Evolutionary conservation across 768 basidiomycete species (phyloP), one percentile per base, ranked within the genome.

Genomic region (Lyophyllum shimeji): DNA sequence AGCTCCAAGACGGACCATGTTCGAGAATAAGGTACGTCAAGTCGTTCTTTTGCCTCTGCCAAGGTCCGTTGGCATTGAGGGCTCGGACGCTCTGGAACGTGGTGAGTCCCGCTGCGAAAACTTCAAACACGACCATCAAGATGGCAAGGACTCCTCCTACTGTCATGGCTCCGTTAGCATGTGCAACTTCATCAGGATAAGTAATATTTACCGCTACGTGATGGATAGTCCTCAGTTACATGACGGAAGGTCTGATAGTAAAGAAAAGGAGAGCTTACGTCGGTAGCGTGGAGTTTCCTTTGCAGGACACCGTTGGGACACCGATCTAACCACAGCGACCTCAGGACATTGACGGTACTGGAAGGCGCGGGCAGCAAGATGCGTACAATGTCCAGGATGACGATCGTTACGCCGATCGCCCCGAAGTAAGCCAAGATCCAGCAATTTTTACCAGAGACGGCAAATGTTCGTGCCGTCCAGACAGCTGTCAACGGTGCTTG

Each of bases 41-140:
- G 34, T 17, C 7, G 6, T 58, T 55, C 11, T 57, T 63, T 17
- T 63, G 60, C 2, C 52, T 50, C 18, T 25, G 50, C 60, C 61
- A 53, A 2, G 58, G 48, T 6, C 63, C 63, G n/a, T 55, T 56
- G 1, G 59, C 56, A 37, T 50, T 54, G 55, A 71, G 53, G 1
- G 67, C 62, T 58, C 66, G 60, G 4, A 71, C 33, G 33, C 64
- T 63, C 31, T 67, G 58, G 24, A 63, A 29, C 3, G 62, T 59
- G 21, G 67, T 70, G 21, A 71, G 53, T 15, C 59, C 54, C 0
- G 65, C 64, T 6, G 69, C 62, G 1, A 61, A 63, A 18, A 62
- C 58, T 40, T 70, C 69, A 24, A 70, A 71, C 0, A 67, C 56
- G 11, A 62, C 58, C 67, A 67, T 68, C 24, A 68, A 18, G 27